phyloP scores from a whole-genome alignment of 2,329 filamentous ascomycete genomes.

The Podosphaera leucotricha region DNA sequence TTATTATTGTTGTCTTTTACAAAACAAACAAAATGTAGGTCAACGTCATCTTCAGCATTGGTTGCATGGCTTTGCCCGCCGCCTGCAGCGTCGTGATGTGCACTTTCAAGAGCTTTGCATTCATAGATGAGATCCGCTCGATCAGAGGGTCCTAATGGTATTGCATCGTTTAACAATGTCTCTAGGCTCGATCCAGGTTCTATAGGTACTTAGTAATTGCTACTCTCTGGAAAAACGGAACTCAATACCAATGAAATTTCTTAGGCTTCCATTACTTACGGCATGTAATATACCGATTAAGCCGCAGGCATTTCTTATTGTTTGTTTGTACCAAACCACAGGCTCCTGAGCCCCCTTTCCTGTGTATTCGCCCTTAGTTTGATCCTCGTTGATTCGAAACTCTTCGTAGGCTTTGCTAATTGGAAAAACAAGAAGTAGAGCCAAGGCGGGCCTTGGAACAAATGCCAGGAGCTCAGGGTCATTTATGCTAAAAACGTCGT shows the following conservation, averaged over 20 bases:
- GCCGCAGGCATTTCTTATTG: conserved; percentile 84
- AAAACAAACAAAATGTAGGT: conserved; percentile 91
- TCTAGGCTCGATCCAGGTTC: conserved; percentile 23
- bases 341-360: conserved; percentile 46
- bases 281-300: conserved; percentile 76
- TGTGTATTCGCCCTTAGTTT: conserved; percentile 33
- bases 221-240: background rate
- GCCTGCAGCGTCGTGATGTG: conserved; percentile 67
- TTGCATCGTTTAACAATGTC: conserved; percentile 43
- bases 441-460: conserved; percentile 70
- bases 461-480: conserved; percentile 72
- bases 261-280: conserved; percentile 53
- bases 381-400: conserved; percentile 54
- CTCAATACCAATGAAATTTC: conserved; percentile 56
- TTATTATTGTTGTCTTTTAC: conserved; percentile 47
- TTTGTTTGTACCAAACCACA: conserved; percentile 87
- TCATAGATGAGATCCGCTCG: conserved; percentile 59
- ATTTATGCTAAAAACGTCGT: conserved; percentile 83
- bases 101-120: conserved; percentile 50
- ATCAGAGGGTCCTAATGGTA: conserved; percentile 38
- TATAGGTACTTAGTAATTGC: conserved; percentile 26
- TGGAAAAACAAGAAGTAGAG: conserved; percentile 84
- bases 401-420: conserved; percentile 61
- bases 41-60: conserved; percentile 48
- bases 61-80: conserved; percentile 56